A percentile compares a stretch with the other conserved stretches of the same genome.
Evolutionary conservation across 495 filamentous ascomycete species (phyloP).

Genomic region (Melanomma pulvis-pyrius): DNA sequence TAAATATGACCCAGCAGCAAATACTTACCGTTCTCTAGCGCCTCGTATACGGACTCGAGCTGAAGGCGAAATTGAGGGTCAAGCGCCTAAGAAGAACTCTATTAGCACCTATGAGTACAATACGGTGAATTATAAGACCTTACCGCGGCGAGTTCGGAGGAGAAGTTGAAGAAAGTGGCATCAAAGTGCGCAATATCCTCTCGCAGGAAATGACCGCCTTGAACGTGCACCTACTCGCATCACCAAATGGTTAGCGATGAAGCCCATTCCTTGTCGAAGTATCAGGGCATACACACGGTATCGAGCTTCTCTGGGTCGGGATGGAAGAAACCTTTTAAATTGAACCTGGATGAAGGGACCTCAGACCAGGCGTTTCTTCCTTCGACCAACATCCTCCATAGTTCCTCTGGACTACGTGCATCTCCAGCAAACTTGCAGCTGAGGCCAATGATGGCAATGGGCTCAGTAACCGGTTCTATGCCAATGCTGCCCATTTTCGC

Average conservation of each 20-base stretch:
- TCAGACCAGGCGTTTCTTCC: slow-evolving; percentile 12
- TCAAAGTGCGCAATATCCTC: slow-evolving; percentile 46
- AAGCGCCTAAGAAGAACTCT: slow-evolving; percentile 7
- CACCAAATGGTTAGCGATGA: background rate
- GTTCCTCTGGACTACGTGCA: slow-evolving; percentile 2
- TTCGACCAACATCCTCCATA: slow-evolving; percentile 7
- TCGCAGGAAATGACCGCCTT: slow-evolving; percentile 23
- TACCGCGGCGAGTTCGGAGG: slow-evolving; percentile 1
- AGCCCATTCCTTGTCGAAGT: background rate
- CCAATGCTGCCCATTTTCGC: no score
- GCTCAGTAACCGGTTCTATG: background rate
- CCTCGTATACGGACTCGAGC: slow-evolving; percentile 17
- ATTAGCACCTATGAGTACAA: no score
- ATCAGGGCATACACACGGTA: background rate
- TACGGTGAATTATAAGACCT: no score
- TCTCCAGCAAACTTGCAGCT: slow-evolving; percentile 15
- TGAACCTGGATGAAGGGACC: slow-evolving; percentile 5
- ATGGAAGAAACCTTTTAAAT: background rate
- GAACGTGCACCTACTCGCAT: slow-evolving; percentile 16
- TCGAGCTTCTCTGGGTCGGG: background rate
- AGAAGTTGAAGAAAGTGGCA: slow-evolving; percentile 30
- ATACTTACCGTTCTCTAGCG: slow-evolving; percentile 12
- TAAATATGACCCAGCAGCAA: slow-evolving; percentile 11
- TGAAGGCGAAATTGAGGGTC: slow-evolving; percentile 14
- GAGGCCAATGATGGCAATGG: slow-evolving; percentile 17